These are phyloP conservation scores for Neodidymelliopsis sp. DNA, from an alignment of 2,329 filamentous ascomycete species.

Conservation along the genomic window DNA sequence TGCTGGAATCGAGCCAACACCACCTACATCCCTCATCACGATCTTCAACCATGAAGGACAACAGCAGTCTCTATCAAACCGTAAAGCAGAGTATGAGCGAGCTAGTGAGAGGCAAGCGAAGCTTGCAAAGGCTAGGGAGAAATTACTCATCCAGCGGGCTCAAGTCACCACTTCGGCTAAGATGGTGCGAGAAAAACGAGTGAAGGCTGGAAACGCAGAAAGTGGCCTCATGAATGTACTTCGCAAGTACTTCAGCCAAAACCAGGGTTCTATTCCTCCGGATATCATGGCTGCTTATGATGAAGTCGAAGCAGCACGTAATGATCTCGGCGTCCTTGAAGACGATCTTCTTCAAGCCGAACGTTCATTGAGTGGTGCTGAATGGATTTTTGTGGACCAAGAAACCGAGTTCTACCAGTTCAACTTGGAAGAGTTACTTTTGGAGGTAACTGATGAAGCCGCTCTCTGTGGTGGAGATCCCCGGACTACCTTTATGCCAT, in stretches of 20 bases:
- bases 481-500: too few relatives aligned
- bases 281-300: constrained; percentile 16
- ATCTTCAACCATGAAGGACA: too few relatives aligned
- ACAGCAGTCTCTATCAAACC: not conserved
- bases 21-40: too few relatives aligned
- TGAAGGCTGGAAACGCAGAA: constrained; percentile 19
- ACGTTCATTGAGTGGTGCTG: constrained; percentile 18
- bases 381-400: constrained; percentile 29
- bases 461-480: too few relatives aligned
- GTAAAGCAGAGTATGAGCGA: not conserved
- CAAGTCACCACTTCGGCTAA: not conserved
- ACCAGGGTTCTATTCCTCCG: constrained; percentile 2
- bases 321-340: constrained; percentile 26
- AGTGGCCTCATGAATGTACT: constrained; percentile 20
- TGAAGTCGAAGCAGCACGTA: constrained; percentile 15
- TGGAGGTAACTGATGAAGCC: too few relatives aligned
- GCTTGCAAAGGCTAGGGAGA: constrained; percentile 7
- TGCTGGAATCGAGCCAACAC: too few relatives aligned
- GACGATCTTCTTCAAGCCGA: constrained; percentile 28
- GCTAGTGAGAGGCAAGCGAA: constrained; percentile 5
- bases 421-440: too few relatives aligned
- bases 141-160: constrained; percentile 8
- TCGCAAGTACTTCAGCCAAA: constrained; percentile 15
- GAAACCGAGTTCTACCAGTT: constrained; percentile 32
- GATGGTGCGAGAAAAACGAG: constrained; percentile 14